phyloP scores from a whole-genome alignment of 495 filamentous ascomycete species.

The Penicillium goetzii region DNA sequence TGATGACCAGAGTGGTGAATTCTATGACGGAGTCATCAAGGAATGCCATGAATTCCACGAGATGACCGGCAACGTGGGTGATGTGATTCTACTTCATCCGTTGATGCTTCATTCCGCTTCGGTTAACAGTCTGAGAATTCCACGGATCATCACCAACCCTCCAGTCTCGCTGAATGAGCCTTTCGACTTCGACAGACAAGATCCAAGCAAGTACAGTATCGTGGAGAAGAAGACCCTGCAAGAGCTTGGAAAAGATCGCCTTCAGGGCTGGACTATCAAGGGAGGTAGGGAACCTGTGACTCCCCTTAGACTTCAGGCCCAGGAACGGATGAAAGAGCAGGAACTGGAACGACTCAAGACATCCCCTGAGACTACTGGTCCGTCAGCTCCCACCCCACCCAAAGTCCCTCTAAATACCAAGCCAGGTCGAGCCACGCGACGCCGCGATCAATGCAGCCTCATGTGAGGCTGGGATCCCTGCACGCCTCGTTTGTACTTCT shows the following conservation, averaged over 20 bases:
- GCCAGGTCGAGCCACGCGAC: neutral
- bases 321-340: conserved; percentile 45
- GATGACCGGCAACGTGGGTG: conserved; percentile 64
- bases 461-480: conserved; percentile 12
- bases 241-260: conserved; percentile 58
- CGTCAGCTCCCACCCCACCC: neutral
- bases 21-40: conserved; percentile 56
- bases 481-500: neutral
- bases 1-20: conserved; percentile 48
- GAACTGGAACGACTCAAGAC: conserved; percentile 28
- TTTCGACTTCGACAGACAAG: conserved; percentile 65
- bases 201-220: conserved; percentile 61
- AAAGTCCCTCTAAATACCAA: neutral
- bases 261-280: conserved; percentile 66
- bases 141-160: conserved; percentile 75
- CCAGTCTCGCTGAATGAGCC: conserved; percentile 65
- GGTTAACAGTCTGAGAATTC: conserved; percentile 59
- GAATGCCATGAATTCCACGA: conserved; percentile 62
- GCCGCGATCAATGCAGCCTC: conserved; percentile 3
- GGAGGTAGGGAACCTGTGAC: conserved; percentile 53
- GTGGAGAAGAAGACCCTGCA: conserved; percentile 69
- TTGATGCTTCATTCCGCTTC: conserved; percentile 73
- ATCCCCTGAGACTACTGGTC: neutral
- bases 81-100: conserved; percentile 72
- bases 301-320: conserved; percentile 46